Evolutionary conservation across 768 basidiomycete species (phyloP).

Genomic region (Kwoniella shandongensis): DNA sequence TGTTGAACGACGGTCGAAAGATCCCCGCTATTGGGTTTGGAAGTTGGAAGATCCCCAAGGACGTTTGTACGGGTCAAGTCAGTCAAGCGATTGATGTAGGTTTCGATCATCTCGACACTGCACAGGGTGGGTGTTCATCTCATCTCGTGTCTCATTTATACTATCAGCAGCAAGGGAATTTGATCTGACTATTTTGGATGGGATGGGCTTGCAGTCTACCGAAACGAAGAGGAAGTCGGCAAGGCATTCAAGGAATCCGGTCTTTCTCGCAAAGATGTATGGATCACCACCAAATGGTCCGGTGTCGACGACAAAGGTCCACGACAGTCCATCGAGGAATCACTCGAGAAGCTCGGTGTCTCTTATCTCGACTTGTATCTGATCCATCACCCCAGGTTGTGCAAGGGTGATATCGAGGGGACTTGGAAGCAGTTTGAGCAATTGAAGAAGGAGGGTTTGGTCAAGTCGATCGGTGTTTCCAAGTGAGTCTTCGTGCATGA

Average conservation of each 20-base stretch:
- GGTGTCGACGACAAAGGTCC: constrained; percentile 31
- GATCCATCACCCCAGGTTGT: constrained; percentile 36
- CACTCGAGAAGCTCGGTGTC: constrained; percentile 55
- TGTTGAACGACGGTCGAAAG: constrained; percentile 51
- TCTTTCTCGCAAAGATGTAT: constrained; percentile 39
- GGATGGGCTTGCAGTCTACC: too few species aligned
- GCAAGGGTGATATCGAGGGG: constrained; percentile 36
- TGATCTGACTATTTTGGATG: too few species aligned
- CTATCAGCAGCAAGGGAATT: too few species aligned
- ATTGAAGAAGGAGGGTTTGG: constrained; percentile 36
- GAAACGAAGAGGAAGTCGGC: constrained; percentile 48
- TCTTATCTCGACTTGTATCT: constrained; percentile 45
- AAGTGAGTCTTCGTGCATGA: constrained; percentile 54
- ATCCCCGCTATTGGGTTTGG: constrained; percentile 51
- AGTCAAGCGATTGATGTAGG: constrained; percentile 45
- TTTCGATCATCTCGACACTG: constrained; percentile 49
- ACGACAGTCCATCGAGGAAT: constrained; percentile 61
- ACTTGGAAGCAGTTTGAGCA: constrained; percentile 43
- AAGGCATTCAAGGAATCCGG: constrained; percentile 38
- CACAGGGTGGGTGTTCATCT: constrained; percentile 31
- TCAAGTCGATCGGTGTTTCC: constrained; percentile 44
- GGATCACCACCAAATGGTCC: constrained; percentile 48
- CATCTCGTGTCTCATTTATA: too few species aligned
- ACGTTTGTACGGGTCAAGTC: constrained; percentile 39
- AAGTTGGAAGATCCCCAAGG: constrained; percentile 51